Percentiles rank a stretch among this genome's conserved stretches.
phyloP scores from a whole-genome alignment of 257 asterid genomes.

The Avicennia marina region DNA sequence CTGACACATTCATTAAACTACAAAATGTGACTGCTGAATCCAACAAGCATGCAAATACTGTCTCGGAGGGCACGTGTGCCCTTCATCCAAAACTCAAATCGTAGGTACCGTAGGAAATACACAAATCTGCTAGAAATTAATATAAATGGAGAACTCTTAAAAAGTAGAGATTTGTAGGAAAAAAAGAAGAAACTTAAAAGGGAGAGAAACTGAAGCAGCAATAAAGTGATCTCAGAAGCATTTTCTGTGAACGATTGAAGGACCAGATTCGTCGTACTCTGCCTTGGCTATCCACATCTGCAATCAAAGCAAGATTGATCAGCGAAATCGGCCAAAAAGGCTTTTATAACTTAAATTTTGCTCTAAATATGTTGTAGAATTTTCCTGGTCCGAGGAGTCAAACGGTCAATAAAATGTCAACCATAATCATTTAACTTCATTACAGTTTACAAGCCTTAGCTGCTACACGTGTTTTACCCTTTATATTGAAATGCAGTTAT shows the following conservation, averaged over 20 bases:
- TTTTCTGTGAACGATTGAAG: conserved; percentile 34
- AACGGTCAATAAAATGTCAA: too few relatives aligned
- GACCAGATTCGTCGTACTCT: conserved; percentile 33
- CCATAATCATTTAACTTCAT: too few relatives aligned
- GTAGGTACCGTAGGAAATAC: too few relatives aligned
- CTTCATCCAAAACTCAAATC: conserved; percentile 8
- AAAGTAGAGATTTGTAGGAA: too few relatives aligned
- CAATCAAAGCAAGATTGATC: conserved; percentile 2
- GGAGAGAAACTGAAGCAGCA: conserved; percentile 11
- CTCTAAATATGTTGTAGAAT: too few relatives aligned
- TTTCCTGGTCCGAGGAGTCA: too few relatives aligned
- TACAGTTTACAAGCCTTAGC: too few relatives aligned
- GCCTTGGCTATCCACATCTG: conserved; percentile 39
- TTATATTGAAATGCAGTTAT: neutral
- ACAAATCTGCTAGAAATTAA: conserved; percentile 16
- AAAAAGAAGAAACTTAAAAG: neutral
- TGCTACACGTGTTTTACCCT: too few relatives aligned
- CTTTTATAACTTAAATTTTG: too few relatives aligned
- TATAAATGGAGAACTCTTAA: neutral
- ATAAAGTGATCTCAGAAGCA: conserved; percentile 22
- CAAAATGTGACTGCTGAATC: neutral
- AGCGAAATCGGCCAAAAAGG: too few relatives aligned
- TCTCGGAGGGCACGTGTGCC: neutral
- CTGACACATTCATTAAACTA: neutral
- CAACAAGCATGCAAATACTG: conserved; percentile 6